Evolutionary conservation across 139 green algal genomes (phyloP).

Genomic region (Coccomyxa sp.): DNA sequence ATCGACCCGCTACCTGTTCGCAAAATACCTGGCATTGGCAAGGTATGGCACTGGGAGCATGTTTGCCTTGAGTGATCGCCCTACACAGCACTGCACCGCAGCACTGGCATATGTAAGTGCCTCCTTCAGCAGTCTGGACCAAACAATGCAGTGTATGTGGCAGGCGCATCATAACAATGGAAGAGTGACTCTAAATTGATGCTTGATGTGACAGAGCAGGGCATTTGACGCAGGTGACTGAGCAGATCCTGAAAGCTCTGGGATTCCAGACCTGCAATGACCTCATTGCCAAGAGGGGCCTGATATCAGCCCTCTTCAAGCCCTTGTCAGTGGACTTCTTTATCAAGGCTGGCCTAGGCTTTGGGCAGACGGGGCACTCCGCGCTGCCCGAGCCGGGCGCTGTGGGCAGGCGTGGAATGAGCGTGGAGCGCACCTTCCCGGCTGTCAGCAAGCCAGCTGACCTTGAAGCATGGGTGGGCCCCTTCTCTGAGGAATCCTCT

Average conservation of each 20-base stretch:
- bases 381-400: conserved; percentile 15
- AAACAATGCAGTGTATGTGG: too few relatives aligned
- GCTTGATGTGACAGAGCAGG: background rate
- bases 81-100: too few relatives aligned
- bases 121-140: too few relatives aligned
- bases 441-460: conserved; percentile 23
- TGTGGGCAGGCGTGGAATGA: conserved; percentile 74
- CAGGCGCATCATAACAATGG: too few relatives aligned
- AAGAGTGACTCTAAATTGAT: too few relatives aligned
- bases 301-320: conserved; percentile 65
- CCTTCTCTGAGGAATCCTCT: background rate
- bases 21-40: conserved; percentile 76
- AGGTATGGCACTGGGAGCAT: too few relatives aligned
- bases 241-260: conserved; percentile 60
- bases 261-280: conserved; percentile 53
- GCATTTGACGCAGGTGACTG: conserved; percentile 45
- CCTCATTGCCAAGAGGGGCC: conserved; percentile 47
- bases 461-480: conserved; percentile 48
- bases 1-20: conserved; percentile 62
- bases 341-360: conserved; percentile 21
- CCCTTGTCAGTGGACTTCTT: conserved; percentile 53
- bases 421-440: conserved; percentile 75
- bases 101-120: too few relatives aligned
- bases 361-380: background rate
- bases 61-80: too few relatives aligned